Evolutionary conservation across 2,329 filamentous ascomycete genomes (phyloP).

Genomic region (Aureobasidium musti): DNA sequence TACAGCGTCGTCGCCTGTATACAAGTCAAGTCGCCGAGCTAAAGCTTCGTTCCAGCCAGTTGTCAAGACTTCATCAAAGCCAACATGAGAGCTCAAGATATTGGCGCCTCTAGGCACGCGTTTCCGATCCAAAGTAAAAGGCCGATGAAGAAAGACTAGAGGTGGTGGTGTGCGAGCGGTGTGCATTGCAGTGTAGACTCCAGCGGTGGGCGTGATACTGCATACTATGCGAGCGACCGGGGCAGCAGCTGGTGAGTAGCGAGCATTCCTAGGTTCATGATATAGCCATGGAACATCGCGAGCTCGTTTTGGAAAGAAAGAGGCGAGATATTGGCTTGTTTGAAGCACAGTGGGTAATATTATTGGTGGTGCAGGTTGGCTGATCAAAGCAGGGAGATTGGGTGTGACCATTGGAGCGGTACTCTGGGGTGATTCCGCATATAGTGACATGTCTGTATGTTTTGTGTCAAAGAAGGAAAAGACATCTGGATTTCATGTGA

Average conservation of each 20-base stretch:
- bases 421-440: not conserved
- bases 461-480: not conserved
- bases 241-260: not conserved
- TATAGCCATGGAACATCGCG: slow-evolving; percentile 28
- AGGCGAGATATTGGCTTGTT: slow-evolving; percentile 14
- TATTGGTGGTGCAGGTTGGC: slow-evolving; percentile 15
- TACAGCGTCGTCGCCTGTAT: slow-evolving; percentile 35
- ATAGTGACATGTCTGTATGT: slow-evolving; percentile 3
- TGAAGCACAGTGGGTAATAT: slow-evolving; percentile 10
- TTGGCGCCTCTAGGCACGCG: slow-evolving; percentile 5
- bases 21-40: slow-evolving; percentile 40
- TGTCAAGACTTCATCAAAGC: slow-evolving; percentile 45
- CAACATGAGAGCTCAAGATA: slow-evolving; percentile 26
- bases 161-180: not conserved
- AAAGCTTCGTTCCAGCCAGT: slow-evolving; percentile 45
- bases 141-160: slow-evolving; percentile 25
- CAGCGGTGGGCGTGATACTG: slow-evolving; percentile 28
- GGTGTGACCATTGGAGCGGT: not conserved
- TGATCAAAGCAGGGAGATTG: not conserved
- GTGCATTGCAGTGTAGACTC: slow-evolving; percentile 24
- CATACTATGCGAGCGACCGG: slow-evolving; percentile 4
- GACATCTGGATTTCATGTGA: not conserved
- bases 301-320: slow-evolving; percentile 18
- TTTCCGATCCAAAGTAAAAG: slow-evolving; percentile 22
- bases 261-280: slow-evolving; percentile 8